phyloP scores from a whole-genome alignment of 1,139 yeast genomes.

The Taphrina deformans region DNA sequence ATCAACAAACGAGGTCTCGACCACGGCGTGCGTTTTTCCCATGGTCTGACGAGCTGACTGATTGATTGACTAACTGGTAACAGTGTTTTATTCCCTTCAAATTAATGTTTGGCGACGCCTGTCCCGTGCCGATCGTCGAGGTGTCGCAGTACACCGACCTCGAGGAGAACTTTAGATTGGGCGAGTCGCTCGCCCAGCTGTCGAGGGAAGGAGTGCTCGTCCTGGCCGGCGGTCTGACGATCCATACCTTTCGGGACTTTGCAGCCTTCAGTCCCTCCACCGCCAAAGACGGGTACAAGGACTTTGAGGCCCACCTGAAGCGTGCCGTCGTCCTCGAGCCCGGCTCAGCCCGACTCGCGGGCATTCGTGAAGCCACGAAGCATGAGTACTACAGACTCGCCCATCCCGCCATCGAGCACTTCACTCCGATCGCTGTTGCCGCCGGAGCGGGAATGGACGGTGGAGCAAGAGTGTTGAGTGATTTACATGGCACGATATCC shows the following conservation, averaged over 20 bases:
- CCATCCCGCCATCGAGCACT: constrained; percentile 76
- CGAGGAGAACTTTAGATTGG: constrained; percentile 57
- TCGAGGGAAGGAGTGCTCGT: constrained; percentile 57
- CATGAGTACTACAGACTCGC: constrained; percentile 47
- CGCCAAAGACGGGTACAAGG: constrained; percentile 42
- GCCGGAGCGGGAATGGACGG: constrained; percentile 57
- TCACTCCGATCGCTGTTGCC: constrained; percentile 67
- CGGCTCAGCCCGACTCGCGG: constrained; percentile 42
- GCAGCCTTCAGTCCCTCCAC: constrained; percentile 42
- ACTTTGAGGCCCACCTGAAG: constrained; percentile 54
- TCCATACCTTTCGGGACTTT: constrained; percentile 67
- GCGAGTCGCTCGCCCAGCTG: constrained; percentile 53
- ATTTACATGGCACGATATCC: constrained; percentile 25
- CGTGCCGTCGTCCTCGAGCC: constrained; percentile 41
- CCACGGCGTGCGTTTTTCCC: constrained; percentile 81
- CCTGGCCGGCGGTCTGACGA: constrained; percentile 74
- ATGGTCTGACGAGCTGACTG: constrained; percentile 53
- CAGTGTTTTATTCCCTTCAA: constrained; percentile 43
- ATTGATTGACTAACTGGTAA: constrained; percentile 36
- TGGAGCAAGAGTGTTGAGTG: constrained; percentile 42
- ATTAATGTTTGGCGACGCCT: constrained; percentile 44
- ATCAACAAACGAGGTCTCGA: constrained; percentile 63
- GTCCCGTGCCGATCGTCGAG: constrained; percentile 59
- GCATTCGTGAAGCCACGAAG: constrained; percentile 47
- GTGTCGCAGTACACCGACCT: constrained; percentile 56